phyloP scores from a whole-genome alignment of 1,284 basidiomycete genomes.

The Ganoderma boninense region DNA sequence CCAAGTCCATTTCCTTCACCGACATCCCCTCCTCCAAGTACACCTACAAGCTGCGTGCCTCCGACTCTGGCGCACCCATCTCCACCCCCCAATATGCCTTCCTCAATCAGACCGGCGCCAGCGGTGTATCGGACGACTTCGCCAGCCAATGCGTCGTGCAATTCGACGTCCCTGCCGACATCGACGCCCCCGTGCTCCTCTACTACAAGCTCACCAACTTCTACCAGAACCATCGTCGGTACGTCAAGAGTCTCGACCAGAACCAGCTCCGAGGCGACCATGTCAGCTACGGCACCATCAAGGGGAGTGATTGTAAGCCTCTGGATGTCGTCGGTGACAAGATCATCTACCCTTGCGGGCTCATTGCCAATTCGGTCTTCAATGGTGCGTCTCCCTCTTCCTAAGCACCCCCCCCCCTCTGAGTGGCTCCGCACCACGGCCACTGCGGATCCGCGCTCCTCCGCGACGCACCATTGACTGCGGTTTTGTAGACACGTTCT shows the following conservation, averaged over 20 bases:
- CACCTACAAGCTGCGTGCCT: conserved; percentile 74
- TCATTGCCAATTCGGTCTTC: conserved; percentile 98
- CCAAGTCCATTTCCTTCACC: conserved; percentile 52
- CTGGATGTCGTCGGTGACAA: conserved; percentile 62
- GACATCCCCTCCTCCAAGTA: conserved; percentile 64
- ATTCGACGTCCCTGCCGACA: conserved; percentile 85
- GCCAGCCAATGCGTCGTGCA: conserved; percentile 76
- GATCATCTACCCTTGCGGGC: conserved; percentile 92
- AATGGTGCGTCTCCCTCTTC: conserved; percentile 70
- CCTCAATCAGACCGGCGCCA: conserved; percentile 55
- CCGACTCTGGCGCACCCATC: conserved; percentile 57
- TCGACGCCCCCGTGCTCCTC: conserved; percentile 84
- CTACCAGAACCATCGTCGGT: conserved; percentile 98
- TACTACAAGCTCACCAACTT: conserved; percentile 98
- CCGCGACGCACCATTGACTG: neutral
- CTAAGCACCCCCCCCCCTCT: neutral
- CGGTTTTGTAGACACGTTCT: conserved; percentile 75
- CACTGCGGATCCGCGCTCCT: conserved; percentile 15
- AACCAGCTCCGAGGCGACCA: conserved; percentile 87
- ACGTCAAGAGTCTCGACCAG: conserved; percentile 91
- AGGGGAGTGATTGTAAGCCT: conserved; percentile 90
- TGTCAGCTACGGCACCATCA: conserved; percentile 60
- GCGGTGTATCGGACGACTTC: conserved; percentile 52
- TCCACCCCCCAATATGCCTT: conserved; percentile 76
- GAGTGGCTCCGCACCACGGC: neutral